Evolutionary conservation across 805 yeast species (phyloP), one percentile per base, ranked within the genome.

Genomic region (Spathaspora gorwiae): DNA sequence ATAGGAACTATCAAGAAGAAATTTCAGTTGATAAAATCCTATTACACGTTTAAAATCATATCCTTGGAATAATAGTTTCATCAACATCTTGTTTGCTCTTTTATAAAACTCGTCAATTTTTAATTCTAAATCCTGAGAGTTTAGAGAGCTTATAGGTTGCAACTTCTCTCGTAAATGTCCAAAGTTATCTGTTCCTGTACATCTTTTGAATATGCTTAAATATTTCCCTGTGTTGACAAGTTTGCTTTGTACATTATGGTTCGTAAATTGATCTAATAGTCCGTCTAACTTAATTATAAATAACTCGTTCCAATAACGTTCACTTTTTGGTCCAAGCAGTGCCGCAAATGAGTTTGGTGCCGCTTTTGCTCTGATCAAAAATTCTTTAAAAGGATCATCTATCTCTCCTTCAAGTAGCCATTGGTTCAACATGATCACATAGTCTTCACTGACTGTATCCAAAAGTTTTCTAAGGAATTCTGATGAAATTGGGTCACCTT

Each of bases 171-270:
- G 54, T 15, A 66, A 54, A 19, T 40, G 45, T 5, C 58, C 58
- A 30, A 68, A 59, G 42, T 63, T 58, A n/a, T 69, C 66, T 3
- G 78, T 65, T 0, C 83, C 84, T 9, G 66, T 62, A 55, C 87
- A 81, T 46, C 75, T 80, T 45, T 79, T 75, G 37, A 86, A 71
- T 2, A 92, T 83, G 55, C 88, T 87, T 45, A 90, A 66, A 54
- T 83, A 83, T 62, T 89, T 90, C 1, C 99, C 99, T 0, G 97
- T 87, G 42, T 81, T 69, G 24, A 92, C 66, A 0, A 92, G 74
- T 61, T 84, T 84, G 40, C 75, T 73, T 52, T 85, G 85, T 6
- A 81, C 59, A 2, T 72, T 76, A 26, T 67, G 69, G 34, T 71
- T 64, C 6, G 70, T 64, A 47, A 92, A 79, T 50, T 83, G 89